Percentiles rank a stretch among this genome's conserved stretches.
These are phyloP conservation scores for Trichoderma guizhouense DNA, from an alignment of 2,329 filamentous ascomycete species.

Conservation along the genomic window DNA sequence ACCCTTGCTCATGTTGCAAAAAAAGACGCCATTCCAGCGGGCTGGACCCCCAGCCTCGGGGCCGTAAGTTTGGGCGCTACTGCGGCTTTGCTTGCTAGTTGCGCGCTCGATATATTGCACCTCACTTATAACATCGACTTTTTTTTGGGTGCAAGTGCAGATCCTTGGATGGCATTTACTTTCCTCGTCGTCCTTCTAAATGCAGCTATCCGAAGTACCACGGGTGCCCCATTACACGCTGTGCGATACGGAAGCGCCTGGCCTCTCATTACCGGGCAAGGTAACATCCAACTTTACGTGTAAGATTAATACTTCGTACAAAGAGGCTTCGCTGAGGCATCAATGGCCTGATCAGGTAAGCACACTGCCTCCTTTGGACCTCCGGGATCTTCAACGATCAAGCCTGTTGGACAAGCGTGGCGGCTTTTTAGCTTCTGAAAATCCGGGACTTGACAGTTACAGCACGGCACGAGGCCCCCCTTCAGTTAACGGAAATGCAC, in stretches of 20 bases:
- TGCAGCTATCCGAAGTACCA: background rate
- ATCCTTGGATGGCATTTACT: background rate
- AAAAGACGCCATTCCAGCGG: background rate
- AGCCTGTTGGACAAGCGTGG: background rate
- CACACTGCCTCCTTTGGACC: background rate
- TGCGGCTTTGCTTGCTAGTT: slow-evolving; percentile 1
- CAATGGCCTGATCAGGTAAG: background rate
- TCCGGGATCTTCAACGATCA: background rate
- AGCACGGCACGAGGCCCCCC: background rate
- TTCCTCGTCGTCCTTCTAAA: background rate
- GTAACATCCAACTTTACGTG: background rate
- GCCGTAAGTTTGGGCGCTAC: background rate
- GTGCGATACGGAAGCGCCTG: background rate
- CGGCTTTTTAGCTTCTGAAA: background rate
- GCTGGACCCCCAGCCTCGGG: background rate
- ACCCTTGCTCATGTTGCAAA: background rate
- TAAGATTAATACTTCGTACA: background rate
- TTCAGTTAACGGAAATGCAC: background rate
- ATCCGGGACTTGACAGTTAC: background rate
- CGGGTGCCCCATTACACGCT: background rate
- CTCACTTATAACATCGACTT: background rate
- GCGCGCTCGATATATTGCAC: background rate
- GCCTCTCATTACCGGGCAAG: background rate
- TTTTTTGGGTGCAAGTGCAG: background rate
- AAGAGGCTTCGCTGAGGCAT: background rate